Evolutionary conservation across 2,329 filamentous ascomycete genomes (phyloP).

Genomic region (Berkeleyomyces basicola): DNA sequence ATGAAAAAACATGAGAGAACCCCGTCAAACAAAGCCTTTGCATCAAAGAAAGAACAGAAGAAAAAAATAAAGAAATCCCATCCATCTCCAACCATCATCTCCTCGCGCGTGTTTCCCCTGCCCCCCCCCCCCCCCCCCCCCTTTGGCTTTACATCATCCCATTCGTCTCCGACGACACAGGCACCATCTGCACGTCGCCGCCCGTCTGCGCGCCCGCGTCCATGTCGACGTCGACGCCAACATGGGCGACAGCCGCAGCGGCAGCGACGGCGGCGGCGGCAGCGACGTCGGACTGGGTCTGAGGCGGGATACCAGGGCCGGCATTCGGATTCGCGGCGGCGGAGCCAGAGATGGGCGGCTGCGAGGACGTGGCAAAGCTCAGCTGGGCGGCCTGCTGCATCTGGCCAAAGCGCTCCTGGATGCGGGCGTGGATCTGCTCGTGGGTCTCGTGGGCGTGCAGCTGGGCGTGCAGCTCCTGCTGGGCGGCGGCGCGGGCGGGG

Average conservation of each 20-base stretch:
- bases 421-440: slow-evolving; percentile 8
- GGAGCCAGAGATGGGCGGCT: background rate
- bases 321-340: background rate
- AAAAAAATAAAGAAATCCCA: background rate
- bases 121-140: background rate
- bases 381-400: slow-evolving; percentile 7
- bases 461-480: slow-evolving; percentile 7
- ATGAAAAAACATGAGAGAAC: background rate
- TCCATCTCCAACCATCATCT: background rate
- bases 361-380: background rate
- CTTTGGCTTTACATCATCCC: background rate
- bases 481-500: slow-evolving; percentile 1
- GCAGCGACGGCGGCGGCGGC: background rate
- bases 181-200: background rate
- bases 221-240: background rate
- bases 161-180: background rate
- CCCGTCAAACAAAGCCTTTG: background rate
- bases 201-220: background rate
- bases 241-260: background rate
- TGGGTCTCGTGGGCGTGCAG: slow-evolving; percentile 6
- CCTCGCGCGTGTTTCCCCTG: background rate
- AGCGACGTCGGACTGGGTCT: background rate
- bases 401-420: slow-evolving; percentile 10
- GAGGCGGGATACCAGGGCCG: no score
- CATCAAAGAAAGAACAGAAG: background rate